Conservation (phyloP, 495 filamentous ascomycete genomes). For the Lasiosphaeria hispida region DNA sequence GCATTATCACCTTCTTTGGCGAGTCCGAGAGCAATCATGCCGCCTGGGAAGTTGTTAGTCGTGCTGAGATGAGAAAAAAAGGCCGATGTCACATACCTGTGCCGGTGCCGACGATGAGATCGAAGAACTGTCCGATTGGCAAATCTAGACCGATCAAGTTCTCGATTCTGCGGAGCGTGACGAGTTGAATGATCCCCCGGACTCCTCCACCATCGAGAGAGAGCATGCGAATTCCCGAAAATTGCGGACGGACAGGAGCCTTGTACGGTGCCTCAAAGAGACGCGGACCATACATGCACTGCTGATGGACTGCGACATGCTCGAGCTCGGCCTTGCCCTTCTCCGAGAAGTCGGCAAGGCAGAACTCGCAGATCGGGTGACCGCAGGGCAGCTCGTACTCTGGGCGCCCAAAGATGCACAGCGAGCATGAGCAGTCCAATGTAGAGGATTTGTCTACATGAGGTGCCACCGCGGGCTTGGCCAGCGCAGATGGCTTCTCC, state of each 20-base stretch:
- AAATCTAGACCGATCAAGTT: conserved; percentile 37
- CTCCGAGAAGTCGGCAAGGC: not conserved
- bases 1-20: conserved; percentile 37
- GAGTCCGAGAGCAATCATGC: conserved; percentile 56
- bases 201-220: conserved; percentile 51
- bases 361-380: not conserved
- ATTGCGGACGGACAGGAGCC: too few relatives aligned
- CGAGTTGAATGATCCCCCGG: conserved; percentile 49
- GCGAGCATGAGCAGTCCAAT: not conserved
- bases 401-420: not conserved
- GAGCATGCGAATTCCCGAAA: conserved; percentile 49
- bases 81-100: conserved; percentile 36
- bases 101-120: conserved; percentile 51
- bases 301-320: too few relatives aligned
- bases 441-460: not conserved
- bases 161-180: conserved; percentile 44
- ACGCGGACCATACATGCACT: too few relatives aligned
- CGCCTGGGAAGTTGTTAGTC: conserved; percentile 29
- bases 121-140: conserved; percentile 45
- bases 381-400: not conserved
- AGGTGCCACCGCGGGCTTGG: not conserved
- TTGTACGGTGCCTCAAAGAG: too few relatives aligned
- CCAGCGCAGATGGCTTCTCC: too few relatives aligned
- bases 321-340: too few relatives aligned
- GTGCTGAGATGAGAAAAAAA: conserved; percentile 36